Base-by-base conservation (phyloP, 805 yeast species). In the Tetrapisispora phaffii region DNA sequence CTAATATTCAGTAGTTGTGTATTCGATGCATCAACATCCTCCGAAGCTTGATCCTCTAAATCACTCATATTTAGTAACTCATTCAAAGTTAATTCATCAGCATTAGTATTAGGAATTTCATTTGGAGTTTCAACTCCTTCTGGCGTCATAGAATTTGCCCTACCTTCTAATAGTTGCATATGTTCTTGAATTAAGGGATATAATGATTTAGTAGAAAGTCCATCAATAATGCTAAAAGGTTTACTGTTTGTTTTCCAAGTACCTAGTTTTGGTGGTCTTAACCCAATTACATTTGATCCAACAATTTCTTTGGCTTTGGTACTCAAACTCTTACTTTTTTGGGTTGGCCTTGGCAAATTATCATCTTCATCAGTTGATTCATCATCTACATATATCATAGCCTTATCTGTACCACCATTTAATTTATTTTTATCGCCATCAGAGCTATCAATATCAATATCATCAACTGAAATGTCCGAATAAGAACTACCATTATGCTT, bases 281-380 rank as follows among this genome's bases (percentile, higher is more conserved):
- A 79, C 44, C 89, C 87, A 21, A 85, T 83, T 6, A 83, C 80
- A 42, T 88, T 82, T 1, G 95, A 82, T 5, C 95, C 82, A n/a
- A 90, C 75, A 6, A 90, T 86, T 63, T 90, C 97, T 51, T 90
- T 88, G n/a, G 86, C 82, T 53, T 86, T 84, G 10, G 84, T 75
- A 2, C 95, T 94, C 34, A 77, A 73, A 47, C 67, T 69, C 46
- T 72, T 77, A 37, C 74, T 69, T 16, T 77, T 70, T 3, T 83
- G 70, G 28, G 58, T 58, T 6, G 82, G 78, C 3, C 79, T 79
- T 4, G 97, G 96, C 37, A 90, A 65, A 16, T 81, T 73, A n/a
- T 77, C 74, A 58, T 90, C 97, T 50, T 87, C 96, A 62, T 90
- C 98, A 0, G 98, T 93, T 15, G 95, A 85, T 55, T 89, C 96